Percentiles rank a stretch among this genome's conserved stretches.
These are phyloP conservation scores for Entelexis paramagnoliae DNA, from an alignment of 1,139 yeast genomes.

Conservation along the genomic window DNA sequence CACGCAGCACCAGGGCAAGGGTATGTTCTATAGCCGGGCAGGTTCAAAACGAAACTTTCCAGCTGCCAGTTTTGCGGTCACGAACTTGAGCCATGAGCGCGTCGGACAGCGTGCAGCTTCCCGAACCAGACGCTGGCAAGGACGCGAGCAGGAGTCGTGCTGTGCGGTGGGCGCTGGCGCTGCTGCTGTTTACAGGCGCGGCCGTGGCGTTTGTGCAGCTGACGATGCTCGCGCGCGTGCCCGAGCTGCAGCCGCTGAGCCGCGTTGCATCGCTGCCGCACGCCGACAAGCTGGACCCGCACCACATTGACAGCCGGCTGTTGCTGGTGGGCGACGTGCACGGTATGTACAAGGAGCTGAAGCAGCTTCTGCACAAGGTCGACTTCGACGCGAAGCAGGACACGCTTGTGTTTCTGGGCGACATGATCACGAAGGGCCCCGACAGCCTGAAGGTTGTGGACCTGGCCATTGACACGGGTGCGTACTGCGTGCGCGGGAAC, in stretches of 20 bases:
- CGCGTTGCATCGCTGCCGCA: conserved; percentile 20
- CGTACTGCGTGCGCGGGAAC: conserved; percentile 76
- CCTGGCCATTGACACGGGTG: conserved; percentile 42
- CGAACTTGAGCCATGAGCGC: neutral
- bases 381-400: conserved; percentile 42
- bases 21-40: neutral
- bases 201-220: conserved; percentile 9
- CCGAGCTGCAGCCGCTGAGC: conserved; percentile 18
- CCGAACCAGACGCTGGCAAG: neutral
- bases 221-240: conserved; percentile 3
- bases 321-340: conserved; percentile 81
- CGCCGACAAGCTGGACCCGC: conserved; percentile 9
- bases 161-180: neutral
- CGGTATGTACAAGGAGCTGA: conserved; percentile 55
- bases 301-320: conserved; percentile 34
- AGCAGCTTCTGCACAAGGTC: conserved; percentile 39
- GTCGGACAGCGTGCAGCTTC: neutral
- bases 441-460: conserved; percentile 61
- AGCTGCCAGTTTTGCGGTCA: neutral
- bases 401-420: conserved; percentile 67
- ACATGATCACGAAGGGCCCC: conserved; percentile 76
- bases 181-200: conserved; percentile 4
- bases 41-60: neutral
- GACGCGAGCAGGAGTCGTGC: neutral
- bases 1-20: neutral